Base-by-base conservation (phyloP, 768 basidiomycete genomes). In the Calvatia gigantea region DNA sequence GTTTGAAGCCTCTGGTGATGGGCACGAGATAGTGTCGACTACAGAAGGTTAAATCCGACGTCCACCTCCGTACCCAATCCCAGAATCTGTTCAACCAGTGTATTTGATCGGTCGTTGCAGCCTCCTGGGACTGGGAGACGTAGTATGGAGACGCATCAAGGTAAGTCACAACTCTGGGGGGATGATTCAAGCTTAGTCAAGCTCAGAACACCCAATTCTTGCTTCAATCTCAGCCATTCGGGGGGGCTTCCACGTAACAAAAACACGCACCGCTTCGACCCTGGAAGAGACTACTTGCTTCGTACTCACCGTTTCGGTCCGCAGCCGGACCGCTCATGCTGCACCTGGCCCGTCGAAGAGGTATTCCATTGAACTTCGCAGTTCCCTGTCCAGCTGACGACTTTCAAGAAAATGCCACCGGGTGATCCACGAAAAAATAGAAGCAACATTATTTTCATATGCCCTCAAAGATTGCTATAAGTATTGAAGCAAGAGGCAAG, bases 81-180 rank as follows among this genome's bases (percentile, higher is more conserved):
- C 79, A 82, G 56, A 80, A 80, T 1, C 50, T 46, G 1, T 67
- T 61, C n/a, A 79, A 52, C 74, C 75, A 78, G 3, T 55, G 39
- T 15, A 74, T 52, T 4, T 32, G 48, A 6, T 58, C 56, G 33
- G 65, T 59, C 6, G 57, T 55, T 27, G 45, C 37, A 17, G 14
- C 27, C 11, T 8, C 19, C 17, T 27, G 33, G 12, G 7, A 7
- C 3, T 31, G 25, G 29, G 44, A 39, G 7, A n/a, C 8, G 29
- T 47, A 55, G 4, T 33, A 38, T n/a, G 54, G 47, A 19, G 62
- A 31, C 0, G 67, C 60, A 1, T 59, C 48, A 25, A 78, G 65
- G 3, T n/a, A n/a, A n/a, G n/a, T n/a, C n/a, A n/a, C n/a, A n/a
- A n/a, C n/a, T n/a, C n/a, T n/a, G n/a, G n/a, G n/a, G n/a, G n/a